Evolutionary conservation across 768 basidiomycete species (phyloP).

Genomic region (Trametes elegans): DNA sequence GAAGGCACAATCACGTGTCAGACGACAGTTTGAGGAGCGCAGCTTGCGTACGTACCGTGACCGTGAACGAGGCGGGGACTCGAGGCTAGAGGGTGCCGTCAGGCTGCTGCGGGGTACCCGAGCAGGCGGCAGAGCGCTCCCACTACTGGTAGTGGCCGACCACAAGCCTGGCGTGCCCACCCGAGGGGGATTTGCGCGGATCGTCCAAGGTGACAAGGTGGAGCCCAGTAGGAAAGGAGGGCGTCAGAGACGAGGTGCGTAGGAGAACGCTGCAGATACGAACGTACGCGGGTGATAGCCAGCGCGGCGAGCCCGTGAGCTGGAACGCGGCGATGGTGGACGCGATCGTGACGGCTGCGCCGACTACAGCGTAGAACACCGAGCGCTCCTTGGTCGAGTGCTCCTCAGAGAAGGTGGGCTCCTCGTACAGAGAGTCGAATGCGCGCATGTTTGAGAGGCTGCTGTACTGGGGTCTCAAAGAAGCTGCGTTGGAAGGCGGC

Average conservation of each 20-base stretch:
- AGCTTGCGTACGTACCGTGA: too few relatives aligned
- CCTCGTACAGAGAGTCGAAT: constrained; percentile 16
- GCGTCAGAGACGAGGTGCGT: background rate
- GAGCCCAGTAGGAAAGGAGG: background rate
- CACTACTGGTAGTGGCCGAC: constrained; percentile 5
- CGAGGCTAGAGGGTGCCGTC: too few relatives aligned
- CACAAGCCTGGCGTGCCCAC: constrained; percentile 10
- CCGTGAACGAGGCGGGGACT: too few relatives aligned
- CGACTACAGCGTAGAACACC: constrained; percentile 12
- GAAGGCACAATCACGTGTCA: too few relatives aligned
- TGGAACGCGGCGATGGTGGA: constrained; percentile 18
- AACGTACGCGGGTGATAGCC: constrained; percentile 20
- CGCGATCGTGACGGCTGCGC: constrained; percentile 19
- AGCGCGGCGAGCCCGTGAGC: constrained; percentile 5
- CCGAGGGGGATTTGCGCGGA: too few relatives aligned
- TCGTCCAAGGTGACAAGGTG: background rate
- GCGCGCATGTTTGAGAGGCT: constrained; percentile 12
- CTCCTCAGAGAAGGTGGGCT: constrained; percentile 19
- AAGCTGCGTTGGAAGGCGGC: background rate
- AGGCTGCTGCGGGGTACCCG: background rate
- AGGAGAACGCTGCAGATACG: background rate
- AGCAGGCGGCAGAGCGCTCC: background rate
- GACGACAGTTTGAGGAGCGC: too few relatives aligned
- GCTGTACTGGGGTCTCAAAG: background rate
- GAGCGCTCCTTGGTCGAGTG: constrained; percentile 12